Evolutionary conservation across 23 red algal genomes (phyloP), one percentile per base, ranked within the genome.

Genomic region (Agarophyton chilense): DNA sequence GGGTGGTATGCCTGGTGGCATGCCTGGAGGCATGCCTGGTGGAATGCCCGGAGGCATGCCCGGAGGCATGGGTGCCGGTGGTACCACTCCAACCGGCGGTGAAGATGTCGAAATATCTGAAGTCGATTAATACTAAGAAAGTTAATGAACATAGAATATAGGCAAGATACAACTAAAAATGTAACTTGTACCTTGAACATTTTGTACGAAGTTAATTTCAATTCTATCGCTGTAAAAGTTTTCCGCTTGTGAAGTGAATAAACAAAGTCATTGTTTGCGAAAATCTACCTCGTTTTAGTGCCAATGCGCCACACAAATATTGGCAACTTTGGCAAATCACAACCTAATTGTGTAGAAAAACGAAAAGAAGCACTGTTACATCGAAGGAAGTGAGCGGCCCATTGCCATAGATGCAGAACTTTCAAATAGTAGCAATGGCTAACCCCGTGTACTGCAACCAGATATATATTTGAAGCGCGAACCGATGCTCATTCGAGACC

Each of bases 1-100:
- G 21, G 96, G 87, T 40, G 96, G 81, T 39, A 94, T 98, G 93
- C 93, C 93, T 2, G 86, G 75, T 52, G 71, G 60, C 24, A 50
- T 51, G 28, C 44, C 44, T 6, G 88, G 88, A 25, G 91, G 81
- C 77, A 95, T 89, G 82, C 44, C 44, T 6, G 83, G 74, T 28
- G 92, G 91, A 1, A 80, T 80, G 77, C 25, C 32, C 12, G 85
- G 84, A 16, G 85, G 70, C 2, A 78, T 77, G 70, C 58, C 57
- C 14, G 72, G 67, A 36, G 67, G 53, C 40, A n/a, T n/a, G n/a
- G 83, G 44, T 76, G 83, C 39, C 2, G 40, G 58, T 39, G 72
- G n/a, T n/a, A n/a, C n/a, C n/a, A n/a, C 71, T 77, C 66, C 4
- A 10, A 10, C 85, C 11, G 67, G 70, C 12, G 85, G 85, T 32